These are phyloP conservation scores for Furcasterigmium sp. DNA, from an alignment of 2,329 filamentous ascomycete species.

Conservation along the genomic window DNA sequence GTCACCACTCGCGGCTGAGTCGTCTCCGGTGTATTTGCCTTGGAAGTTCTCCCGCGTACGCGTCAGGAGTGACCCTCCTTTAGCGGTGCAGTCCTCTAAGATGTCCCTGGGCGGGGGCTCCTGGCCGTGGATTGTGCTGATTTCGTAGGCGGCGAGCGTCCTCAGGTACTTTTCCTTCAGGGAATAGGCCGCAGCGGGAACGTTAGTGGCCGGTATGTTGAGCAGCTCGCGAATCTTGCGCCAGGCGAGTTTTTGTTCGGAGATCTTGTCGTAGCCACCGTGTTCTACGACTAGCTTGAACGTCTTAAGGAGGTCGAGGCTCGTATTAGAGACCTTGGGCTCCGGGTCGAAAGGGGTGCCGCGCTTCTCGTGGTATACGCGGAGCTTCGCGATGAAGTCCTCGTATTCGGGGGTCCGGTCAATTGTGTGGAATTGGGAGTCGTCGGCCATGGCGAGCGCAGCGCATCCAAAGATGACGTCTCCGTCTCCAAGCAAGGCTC, in stretches of 20 bases:
- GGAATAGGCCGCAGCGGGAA: slow-evolving; percentile 78
- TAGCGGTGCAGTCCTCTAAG: slow-evolving; percentile 80
- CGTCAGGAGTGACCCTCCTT: slow-evolving; percentile 72
- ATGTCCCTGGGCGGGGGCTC: slow-evolving; percentile 86
- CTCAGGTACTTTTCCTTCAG: slow-evolving; percentile 88
- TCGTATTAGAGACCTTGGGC: slow-evolving; percentile 72
- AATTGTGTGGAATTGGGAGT: slow-evolving; percentile 38
- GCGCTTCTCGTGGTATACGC: slow-evolving; percentile 70
- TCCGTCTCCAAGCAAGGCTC: too few species aligned
- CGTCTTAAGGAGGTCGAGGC: slow-evolving; percentile 71
- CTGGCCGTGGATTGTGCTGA: slow-evolving; percentile 68
- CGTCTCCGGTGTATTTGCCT: slow-evolving; percentile 48
- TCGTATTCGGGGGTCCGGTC: slow-evolving; percentile 66
- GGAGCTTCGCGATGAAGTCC: slow-evolving; percentile 70
- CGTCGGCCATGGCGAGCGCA: slow-evolving; percentile 9
- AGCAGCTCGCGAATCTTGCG: slow-evolving; percentile 73
- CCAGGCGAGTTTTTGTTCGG: slow-evolving; percentile 81
- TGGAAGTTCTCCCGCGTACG: slow-evolving; percentile 74
- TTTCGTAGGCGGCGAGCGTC: slow-evolving; percentile 83
- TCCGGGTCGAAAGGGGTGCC: slow-evolving; percentile 75
- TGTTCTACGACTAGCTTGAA: slow-evolving; percentile 72
- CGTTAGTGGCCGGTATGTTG: slow-evolving; percentile 67
- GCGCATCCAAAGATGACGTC: too few species aligned
- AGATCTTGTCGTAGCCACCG: slow-evolving; percentile 84
- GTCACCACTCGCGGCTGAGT: slow-evolving; percentile 55